Percentiles rank a stretch among this genome's conserved stretches.
Conservation (phyloP, 768 basidiomycete species). For the Asterophora lycoperdoides region DNA sequence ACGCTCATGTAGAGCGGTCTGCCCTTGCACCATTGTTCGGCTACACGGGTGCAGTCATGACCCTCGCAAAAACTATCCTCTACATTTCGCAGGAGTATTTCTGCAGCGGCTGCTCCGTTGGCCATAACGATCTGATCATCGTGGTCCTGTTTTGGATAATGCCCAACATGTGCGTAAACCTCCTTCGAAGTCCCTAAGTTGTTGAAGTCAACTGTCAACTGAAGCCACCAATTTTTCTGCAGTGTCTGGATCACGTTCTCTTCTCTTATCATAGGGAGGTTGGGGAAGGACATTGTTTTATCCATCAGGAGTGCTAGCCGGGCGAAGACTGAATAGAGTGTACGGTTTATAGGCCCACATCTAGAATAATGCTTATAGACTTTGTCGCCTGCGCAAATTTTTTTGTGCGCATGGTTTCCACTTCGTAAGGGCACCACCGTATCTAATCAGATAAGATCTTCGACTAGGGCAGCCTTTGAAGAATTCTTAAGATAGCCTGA, state of each 20-base stretch:
- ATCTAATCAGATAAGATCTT: no score
- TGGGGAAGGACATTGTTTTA: constrained; percentile 31
- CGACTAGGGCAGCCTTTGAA: no score
- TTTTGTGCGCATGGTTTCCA: no score
- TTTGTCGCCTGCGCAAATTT: no score
- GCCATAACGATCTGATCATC: constrained; percentile 51
- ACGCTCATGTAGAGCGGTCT: constrained; percentile 47
- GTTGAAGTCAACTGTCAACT: constrained; percentile 4
- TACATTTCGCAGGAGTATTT: constrained; percentile 72
- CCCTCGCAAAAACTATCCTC: constrained; percentile 71
- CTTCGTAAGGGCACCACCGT: no score
- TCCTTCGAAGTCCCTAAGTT: neutral
- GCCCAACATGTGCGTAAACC: constrained; percentile 57
- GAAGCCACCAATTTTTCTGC: neutral
- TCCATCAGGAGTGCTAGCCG: constrained; percentile 14
- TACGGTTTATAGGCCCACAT: constrained; percentile 2
- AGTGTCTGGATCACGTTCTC: constrained; percentile 32
- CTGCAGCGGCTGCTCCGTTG: constrained; percentile 59
- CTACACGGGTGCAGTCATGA: constrained; percentile 66
- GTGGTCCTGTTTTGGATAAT: constrained; percentile 59
- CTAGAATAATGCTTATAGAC: no score
- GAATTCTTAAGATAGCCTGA: no score
- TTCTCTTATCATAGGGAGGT: constrained; percentile 30
- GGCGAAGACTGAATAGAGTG: constrained; percentile 15
- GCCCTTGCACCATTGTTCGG: constrained; percentile 64